Evolutionary conservation across 371 early-diverging fungal genomes (phyloP).

Genomic region (Polyrhizophydium stewartii): DNA sequence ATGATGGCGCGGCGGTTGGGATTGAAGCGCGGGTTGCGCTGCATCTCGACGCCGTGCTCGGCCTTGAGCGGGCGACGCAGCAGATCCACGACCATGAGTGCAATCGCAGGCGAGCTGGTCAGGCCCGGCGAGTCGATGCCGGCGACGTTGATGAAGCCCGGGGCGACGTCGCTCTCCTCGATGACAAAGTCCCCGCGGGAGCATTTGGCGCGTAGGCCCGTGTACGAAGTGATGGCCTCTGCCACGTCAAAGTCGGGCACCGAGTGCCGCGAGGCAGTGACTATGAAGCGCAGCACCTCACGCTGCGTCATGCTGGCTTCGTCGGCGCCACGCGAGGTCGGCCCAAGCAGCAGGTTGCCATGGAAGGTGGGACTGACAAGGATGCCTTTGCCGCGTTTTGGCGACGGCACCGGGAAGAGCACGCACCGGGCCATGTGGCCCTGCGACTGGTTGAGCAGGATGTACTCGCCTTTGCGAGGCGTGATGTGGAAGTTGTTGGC

Average conservation of each 20-base stretch:
- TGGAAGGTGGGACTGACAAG: slow-evolving; percentile 37
- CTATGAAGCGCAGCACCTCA: slow-evolving; percentile 29
- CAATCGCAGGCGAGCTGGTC: slow-evolving; percentile 34
- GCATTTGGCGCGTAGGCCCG: slow-evolving; percentile 35
- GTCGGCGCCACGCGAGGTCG: slow-evolving; percentile 25
- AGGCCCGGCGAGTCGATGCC: slow-evolving; percentile 44
- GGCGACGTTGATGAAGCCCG: slow-evolving; percentile 34
- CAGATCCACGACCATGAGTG: slow-evolving; percentile 19
- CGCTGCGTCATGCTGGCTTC: slow-evolving; percentile 22
- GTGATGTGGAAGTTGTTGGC: slow-evolving; percentile 29
- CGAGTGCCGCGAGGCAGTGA: slow-evolving; percentile 17
- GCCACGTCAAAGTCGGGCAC: slow-evolving; percentile 32
- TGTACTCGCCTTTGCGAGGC: slow-evolving; percentile 33
- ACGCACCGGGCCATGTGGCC: slow-evolving; percentile 26
- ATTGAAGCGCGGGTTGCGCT: slow-evolving; percentile 18
- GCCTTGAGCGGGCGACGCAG: slow-evolving; percentile 4
- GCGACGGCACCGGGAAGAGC: slow-evolving; percentile 36
- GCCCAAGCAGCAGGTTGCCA: slow-evolving; percentile 39
- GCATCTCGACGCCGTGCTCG: slow-evolving; percentile 4
- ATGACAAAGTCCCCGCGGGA: slow-evolving; percentile 37
- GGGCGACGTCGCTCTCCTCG: slow-evolving; percentile 17
- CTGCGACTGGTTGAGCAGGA: slow-evolving; percentile 31
- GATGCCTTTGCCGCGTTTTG: slow-evolving; percentile 36
- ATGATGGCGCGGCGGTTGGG: slow-evolving; percentile 30
- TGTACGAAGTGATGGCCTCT: slow-evolving; percentile 36